Conservation (phyloP, 352 stramenopile genomes). For the Globisporangium abappressorium region DNA sequence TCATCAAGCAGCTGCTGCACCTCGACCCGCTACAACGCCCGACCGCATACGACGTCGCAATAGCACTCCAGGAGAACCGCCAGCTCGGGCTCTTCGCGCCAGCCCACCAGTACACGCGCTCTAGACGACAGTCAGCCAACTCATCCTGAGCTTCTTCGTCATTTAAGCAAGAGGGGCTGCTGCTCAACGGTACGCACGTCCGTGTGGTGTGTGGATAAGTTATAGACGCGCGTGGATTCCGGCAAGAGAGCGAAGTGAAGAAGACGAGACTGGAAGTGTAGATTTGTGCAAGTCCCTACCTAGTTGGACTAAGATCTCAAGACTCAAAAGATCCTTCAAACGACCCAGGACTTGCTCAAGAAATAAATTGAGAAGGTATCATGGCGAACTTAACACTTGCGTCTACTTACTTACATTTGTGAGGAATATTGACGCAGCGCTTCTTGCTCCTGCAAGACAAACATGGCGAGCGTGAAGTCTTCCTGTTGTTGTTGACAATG, state of each 20-base stretch:
- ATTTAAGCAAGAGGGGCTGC: no score
- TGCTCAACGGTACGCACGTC: no score
- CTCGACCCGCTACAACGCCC: conserved; percentile 60
- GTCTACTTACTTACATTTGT: background rate
- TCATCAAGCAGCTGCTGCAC: conserved; percentile 79
- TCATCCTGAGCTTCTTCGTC: background rate
- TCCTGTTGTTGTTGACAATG: conserved; percentile 29
- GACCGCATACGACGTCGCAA: conserved; percentile 70
- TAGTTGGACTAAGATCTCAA: background rate
- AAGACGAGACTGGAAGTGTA: background rate
- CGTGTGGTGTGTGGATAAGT: conserved; percentile 4
- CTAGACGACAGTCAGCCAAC: background rate
- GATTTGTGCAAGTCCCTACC: background rate
- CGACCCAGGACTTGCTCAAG: background rate
- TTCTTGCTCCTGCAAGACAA: conserved; percentile 54
- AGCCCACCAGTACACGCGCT: conserved; percentile 7
- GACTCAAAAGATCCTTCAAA: background rate
- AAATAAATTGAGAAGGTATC: background rate
- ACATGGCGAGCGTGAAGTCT: conserved; percentile 64
- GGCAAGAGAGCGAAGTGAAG: background rate
- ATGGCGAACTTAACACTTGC: background rate
- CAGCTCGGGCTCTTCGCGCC: conserved; percentile 54
- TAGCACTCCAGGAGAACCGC: conserved; percentile 63
- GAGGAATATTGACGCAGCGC: conserved; percentile 32
- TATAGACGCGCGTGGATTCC: background rate